Evolutionary conservation across 225 moss, liverwort and hornwort species (phyloP), one percentile per base, ranked within the genome.

Genomic region (Asterella californica): DNA sequence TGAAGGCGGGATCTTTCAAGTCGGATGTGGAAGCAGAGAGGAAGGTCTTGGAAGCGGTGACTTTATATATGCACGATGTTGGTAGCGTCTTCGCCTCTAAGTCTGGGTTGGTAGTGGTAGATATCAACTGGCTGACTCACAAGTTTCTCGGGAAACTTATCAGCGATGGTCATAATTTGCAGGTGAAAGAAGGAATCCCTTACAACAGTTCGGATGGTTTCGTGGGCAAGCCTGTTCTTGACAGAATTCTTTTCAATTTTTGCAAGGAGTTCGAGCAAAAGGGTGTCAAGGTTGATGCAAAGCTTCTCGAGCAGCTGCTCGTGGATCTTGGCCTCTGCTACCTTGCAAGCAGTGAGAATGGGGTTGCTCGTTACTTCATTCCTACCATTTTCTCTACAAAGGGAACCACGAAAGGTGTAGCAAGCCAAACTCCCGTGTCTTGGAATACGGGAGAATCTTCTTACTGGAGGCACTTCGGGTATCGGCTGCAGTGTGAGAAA

Each of bases 91-190:
- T 76, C 4, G 3, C 37, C 27, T 29, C 76, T 38, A 10, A 34
- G 19, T 36, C 25, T 6, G 57, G 33, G 0, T 42, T 14, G 38
- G 34, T 76, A 7, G 61, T 62, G 8, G 61, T 61, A 1, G 60
- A 76, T 76, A 1, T 32, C 36, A 76, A 76, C 29, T 76, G 76
- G 76, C 11, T 76, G 22, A 76, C 61, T 1, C 37, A 42, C 29
- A 10, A 12, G 12, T 76, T 76, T 37, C 29, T 76, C 3, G 76
- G 60, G n/a, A 9, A 38, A 14, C 45, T 76, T 19, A 76, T 76
- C 15, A 62, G 38, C 4, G 25, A 29, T 5, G 76, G 76, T 62
- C 59, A 76, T 22, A 42, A 38, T 22, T 76, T 76, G 17, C 34
- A 57, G 5, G 36, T 57, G 25, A 38, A 15, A 4, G 55, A 25